Percentiles rank a stretch among this genome's conserved stretches.
Evolutionary conservation across 106 monocot species (phyloP).

Genomic region (Allium cepa): DNA sequence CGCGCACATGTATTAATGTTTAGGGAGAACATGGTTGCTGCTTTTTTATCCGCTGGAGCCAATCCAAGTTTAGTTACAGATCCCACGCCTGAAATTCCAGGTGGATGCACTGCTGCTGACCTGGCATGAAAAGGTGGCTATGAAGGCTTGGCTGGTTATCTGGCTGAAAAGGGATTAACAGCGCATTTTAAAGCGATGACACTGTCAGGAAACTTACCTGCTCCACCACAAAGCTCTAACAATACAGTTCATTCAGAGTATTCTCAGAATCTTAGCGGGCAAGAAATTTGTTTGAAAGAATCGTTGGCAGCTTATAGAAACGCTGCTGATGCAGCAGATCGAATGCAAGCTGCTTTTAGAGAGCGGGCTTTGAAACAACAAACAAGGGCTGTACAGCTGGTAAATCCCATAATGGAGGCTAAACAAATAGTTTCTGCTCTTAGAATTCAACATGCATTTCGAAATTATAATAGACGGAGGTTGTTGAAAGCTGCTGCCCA

Average conservation of each 20-base stretch:
- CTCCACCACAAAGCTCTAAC: neutral
- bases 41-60: constrained; percentile 84
- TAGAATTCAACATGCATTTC: constrained; percentile 85
- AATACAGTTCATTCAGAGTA: constrained; percentile 23
- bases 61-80: constrained; percentile 93
- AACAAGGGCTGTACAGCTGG: constrained; percentile 57
- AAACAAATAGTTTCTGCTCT: constrained; percentile 64
- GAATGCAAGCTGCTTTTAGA: constrained; percentile 80
- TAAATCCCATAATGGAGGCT: constrained; percentile 57
- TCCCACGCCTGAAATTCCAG: constrained; percentile 64
- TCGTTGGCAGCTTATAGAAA: constrained; percentile 90
- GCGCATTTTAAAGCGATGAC: constrained; percentile 90
- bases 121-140: constrained; percentile 64
- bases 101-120: constrained; percentile 81
- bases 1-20: neutral
- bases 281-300: constrained; percentile 82
- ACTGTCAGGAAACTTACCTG: constrained; percentile 46
- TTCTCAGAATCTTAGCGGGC: constrained; percentile 45
- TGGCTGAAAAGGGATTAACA: constrained; percentile 72
- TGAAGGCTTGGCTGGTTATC: constrained; percentile 88
- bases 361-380: constrained; percentile 71
- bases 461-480: constrained; percentile 48
- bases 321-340: constrained; percentile 83
- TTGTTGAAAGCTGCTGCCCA: constrained; percentile 72
- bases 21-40: constrained; percentile 89